These are phyloP conservation scores for Bonnemaisonia californica DNA, from an alignment of 31 red algal species.

Conservation along the genomic window DNA sequence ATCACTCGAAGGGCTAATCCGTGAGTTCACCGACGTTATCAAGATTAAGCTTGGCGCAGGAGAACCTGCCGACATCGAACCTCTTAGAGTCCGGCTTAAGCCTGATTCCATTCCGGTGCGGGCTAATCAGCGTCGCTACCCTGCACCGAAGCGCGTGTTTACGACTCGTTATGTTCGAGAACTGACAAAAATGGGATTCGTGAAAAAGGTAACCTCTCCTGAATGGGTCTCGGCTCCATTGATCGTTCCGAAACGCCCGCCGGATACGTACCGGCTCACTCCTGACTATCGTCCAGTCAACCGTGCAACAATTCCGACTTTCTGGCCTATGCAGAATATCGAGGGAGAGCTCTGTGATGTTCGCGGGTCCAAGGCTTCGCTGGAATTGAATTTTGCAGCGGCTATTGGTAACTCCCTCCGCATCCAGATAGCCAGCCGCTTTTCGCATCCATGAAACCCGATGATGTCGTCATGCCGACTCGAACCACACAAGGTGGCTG, in stretches of 20 bases:
- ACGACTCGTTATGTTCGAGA: not conserved
- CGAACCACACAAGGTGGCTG: slow-evolving; percentile 2
- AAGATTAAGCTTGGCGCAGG: slow-evolving; percentile 6
- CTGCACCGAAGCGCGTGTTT: slow-evolving; percentile 1
- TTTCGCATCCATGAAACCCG: not conserved
- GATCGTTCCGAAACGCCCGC: slow-evolving; percentile 4
- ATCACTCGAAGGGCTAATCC: not conserved
- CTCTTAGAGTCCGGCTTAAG: not conserved
- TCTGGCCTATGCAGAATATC: slow-evolving; percentile 11
- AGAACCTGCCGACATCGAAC: slow-evolving; percentile 1
- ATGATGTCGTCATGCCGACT: slow-evolving; percentile 2
- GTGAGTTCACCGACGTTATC: not conserved
- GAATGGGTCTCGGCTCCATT: slow-evolving; percentile 8
- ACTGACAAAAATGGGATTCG: not conserved
- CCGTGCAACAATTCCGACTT: not conserved
- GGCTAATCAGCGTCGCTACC: not conserved
- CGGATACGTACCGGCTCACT: not conserved
- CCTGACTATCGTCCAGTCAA: not conserved
- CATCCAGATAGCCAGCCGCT: not conserved
- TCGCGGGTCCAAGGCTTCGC: not conserved
- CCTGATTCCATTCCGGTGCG: slow-evolving; percentile 12
- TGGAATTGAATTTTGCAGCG: not conserved
- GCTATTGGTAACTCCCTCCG: slow-evolving; percentile 4
- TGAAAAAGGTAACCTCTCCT: not conserved
- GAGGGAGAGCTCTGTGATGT: not conserved